Evolutionary conservation across 2,329 filamentous ascomycete species (phyloP).

Genomic region (Fusarium kyushuense): DNA sequence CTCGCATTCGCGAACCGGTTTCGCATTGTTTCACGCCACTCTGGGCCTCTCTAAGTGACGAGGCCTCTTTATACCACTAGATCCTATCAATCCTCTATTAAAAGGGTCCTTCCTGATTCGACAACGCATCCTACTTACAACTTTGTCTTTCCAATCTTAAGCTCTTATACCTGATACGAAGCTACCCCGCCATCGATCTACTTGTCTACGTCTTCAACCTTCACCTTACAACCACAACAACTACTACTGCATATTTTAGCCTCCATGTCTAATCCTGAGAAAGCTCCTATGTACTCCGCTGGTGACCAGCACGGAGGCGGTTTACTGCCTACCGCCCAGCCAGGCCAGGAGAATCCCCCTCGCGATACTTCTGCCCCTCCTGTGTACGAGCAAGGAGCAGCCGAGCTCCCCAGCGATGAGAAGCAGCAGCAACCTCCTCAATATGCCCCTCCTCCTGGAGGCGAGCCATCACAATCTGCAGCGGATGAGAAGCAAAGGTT

Average conservation of each 20-base stretch:
- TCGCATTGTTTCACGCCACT: constrained; percentile 36
- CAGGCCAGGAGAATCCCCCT: constrained; percentile 35
- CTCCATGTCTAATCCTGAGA: constrained; percentile 41
- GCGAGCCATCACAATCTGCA: constrained; percentile 12
- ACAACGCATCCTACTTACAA: neutral
- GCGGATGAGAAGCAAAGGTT: constrained; percentile 29
- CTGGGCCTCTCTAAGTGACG: constrained; percentile 22
- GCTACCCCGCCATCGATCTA: constrained; percentile 40
- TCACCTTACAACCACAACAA: constrained; percentile 19
- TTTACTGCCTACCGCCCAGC: constrained; percentile 26
- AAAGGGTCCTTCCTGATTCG: constrained; percentile 7
- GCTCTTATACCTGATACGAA: constrained; percentile 23
- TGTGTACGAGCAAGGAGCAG: constrained; percentile 27
- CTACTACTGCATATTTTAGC: constrained; percentile 2
- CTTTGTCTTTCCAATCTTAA: neutral
- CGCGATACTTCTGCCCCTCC: constrained; percentile 31
- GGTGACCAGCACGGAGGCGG: constrained; percentile 33
- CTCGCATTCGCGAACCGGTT: constrained; percentile 36
- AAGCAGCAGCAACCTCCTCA: constrained; percentile 31
- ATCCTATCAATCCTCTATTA: constrained; percentile 19
- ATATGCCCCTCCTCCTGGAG: constrained; percentile 12
- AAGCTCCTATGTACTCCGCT: constrained; percentile 34
- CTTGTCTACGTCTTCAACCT: constrained; percentile 3
- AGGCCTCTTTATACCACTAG: constrained; percentile 36
- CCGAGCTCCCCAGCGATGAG: constrained; percentile 35